A percentile compares a stretch with the other conserved stretches of the same genome.
These are phyloP conservation scores for Kluyveromyces dobzhanskii DNA, from an alignment of 805 yeast species.

Conservation along the genomic window DNA sequence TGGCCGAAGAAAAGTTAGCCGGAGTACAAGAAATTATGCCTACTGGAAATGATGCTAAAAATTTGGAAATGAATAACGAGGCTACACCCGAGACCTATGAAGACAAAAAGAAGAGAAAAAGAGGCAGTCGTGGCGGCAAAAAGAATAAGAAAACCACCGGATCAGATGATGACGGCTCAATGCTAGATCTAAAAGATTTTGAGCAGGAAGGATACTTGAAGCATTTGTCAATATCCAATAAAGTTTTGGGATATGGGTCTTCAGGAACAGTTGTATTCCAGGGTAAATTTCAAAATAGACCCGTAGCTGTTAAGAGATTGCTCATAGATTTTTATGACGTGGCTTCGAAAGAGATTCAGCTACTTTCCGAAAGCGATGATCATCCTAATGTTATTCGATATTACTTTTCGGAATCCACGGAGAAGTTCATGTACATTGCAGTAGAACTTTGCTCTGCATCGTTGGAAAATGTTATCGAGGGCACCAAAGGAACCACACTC, in stretches of 20 bases:
- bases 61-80: conserved; percentile 2
- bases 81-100: background rate
- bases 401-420: conserved; percentile 86
- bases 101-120: conserved; percentile 50
- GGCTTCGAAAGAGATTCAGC: conserved; percentile 83
- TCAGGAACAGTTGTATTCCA: conserved; percentile 93
- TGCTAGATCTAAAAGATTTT: conserved; percentile 8
- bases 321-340: conserved; percentile 86
- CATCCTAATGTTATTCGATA: conserved; percentile 93
- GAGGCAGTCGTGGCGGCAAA: conserved; percentile 83
- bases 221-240: conserved; percentile 57
- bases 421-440: conserved; percentile 85
- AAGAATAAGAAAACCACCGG: conserved; percentile 34
- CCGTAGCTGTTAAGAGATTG: conserved; percentile 95
- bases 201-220: conserved; percentile 31
- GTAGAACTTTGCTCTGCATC: conserved; percentile 86
- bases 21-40: background rate
- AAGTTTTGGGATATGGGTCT: conserved; percentile 87
- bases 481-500: conserved; percentile 26
- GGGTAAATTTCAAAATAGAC: conserved; percentile 85
- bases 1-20: conserved; percentile 7
- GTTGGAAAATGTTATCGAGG: conserved; percentile 74
- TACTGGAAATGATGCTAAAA: conserved; percentile 1
- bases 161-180: background rate
- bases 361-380: conserved; percentile 89